A percentile compares a stretch with the other conserved stretches of the same genome.
phyloP scores from a whole-genome alignment of 306 rosid species.

The Astragalus membranaceus region DNA sequence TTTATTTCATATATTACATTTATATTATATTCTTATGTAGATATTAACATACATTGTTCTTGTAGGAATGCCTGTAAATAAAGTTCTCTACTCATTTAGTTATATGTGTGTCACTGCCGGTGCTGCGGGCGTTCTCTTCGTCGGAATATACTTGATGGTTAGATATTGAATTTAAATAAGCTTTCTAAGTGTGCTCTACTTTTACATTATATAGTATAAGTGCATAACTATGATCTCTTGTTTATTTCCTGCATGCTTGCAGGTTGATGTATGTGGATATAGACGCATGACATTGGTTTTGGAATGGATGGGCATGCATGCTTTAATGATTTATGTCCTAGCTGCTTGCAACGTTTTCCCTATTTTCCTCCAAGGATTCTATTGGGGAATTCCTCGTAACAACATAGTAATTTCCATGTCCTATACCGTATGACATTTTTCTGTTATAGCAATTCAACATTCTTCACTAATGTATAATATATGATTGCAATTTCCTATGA shows the following conservation, averaged over 20 bases:
- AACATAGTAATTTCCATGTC: slow-evolving; percentile 53
- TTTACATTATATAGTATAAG: background rate
- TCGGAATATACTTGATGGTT: slow-evolving; percentile 80
- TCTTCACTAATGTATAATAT: background rate
- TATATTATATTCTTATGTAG: background rate
- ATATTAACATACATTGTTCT: background rate
- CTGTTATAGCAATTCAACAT: background rate
- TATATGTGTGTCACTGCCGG: slow-evolving; percentile 87
- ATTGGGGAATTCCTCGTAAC: slow-evolving; percentile 66
- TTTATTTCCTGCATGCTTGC: background rate
- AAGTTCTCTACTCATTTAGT: slow-evolving; percentile 82
- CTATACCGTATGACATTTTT: too few relatives aligned
- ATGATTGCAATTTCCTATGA: background rate
- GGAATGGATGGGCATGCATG: slow-evolving; percentile 97
- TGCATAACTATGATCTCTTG: background rate
- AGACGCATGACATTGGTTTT: slow-evolving; percentile 44
- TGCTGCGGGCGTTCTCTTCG: slow-evolving; percentile 70
- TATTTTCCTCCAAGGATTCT: slow-evolving; percentile 74
- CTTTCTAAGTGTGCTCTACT: background rate
- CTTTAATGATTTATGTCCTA: slow-evolving; percentile 63
- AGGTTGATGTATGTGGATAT: slow-evolving; percentile 89
- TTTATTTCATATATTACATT: background rate
- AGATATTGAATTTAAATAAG: background rate
- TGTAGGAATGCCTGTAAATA: slow-evolving; percentile 79
- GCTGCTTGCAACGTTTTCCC: slow-evolving; percentile 89